Percentiles rank a stretch among this genome's conserved stretches.
phyloP scores from a whole-genome alignment of 345 rosid genomes.

The Cardamine resedifolia region DNA sequence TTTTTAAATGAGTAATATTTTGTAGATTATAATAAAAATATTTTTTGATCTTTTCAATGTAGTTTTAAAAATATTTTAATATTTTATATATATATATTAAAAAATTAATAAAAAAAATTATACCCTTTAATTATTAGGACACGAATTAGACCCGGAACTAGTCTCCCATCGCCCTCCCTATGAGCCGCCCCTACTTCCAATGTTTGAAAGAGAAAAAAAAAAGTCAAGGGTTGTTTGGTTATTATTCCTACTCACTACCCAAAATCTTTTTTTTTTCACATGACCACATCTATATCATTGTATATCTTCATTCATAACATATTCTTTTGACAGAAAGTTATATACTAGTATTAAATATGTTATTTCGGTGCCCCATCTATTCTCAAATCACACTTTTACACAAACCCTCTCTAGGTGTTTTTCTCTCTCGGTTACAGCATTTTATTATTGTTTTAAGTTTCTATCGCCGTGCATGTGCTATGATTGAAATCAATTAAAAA shows the following conservation, averaged over 20 bases:
- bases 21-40: too few relatives aligned
- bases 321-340: not conserved
- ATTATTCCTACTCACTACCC: not conserved
- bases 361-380: conserved; percentile 21
- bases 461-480: conserved; percentile 33
- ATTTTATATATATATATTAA: too few relatives aligned
- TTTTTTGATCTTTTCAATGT: too few relatives aligned
- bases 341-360: conserved; percentile 29
- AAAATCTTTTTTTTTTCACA: not conserved
- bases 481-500: conserved; percentile 31
- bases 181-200: too few relatives aligned
- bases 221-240: conserved; percentile 38
- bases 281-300: not conserved
- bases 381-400: conserved; percentile 28
- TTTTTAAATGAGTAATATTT: too few relatives aligned
- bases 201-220: not conserved
- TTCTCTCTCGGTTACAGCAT: conserved; percentile 31
- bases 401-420: conserved; percentile 36
- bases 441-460: conserved; percentile 11
- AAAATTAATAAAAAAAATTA: too few relatives aligned
- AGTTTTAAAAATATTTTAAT: too few relatives aligned
- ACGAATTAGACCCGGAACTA: too few relatives aligned
- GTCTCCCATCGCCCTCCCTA: too few relatives aligned
- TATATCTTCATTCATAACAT: not conserved
- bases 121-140: too few relatives aligned